Evolutionary conservation across 2,329 filamentous ascomycete genomes (phyloP).

Genomic region (Botrytis elliptica): DNA sequence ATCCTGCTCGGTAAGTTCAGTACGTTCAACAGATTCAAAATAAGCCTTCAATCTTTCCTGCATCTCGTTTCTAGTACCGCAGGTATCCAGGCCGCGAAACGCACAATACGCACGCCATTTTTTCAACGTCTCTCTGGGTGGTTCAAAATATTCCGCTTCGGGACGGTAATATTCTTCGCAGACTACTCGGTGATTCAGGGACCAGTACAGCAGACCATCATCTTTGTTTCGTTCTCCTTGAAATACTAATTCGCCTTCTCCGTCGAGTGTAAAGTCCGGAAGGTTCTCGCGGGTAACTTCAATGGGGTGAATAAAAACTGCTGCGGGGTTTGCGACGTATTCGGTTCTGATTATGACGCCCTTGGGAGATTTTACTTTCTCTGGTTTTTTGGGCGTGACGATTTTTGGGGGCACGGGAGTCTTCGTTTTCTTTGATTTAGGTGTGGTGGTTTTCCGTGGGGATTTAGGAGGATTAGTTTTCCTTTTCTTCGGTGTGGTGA

Average conservation of each 20-base stretch:
- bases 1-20: not conserved
- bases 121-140: not conserved
- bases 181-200: not conserved
- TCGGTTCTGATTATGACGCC: not conserved
- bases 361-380: not conserved
- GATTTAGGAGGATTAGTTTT: not conserved
- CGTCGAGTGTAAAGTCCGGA: not conserved
- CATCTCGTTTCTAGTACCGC: not conserved
- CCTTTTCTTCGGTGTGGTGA: not conserved
- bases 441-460: not conserved
- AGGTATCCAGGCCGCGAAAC: not conserved
- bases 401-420: not conserved
- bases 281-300: not conserved
- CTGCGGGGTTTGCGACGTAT: not conserved
- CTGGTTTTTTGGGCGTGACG: not conserved
- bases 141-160: not conserved
- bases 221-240: not conserved
- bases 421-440: not conserved
- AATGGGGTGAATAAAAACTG: not conserved
- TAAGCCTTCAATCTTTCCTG: not conserved
- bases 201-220: not conserved
- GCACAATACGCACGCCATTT: slow-evolving; percentile 9
- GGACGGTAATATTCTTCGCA: not conserved
- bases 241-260: not conserved
- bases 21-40: not conserved